phyloP scores from a whole-genome alignment of 2,329 filamentous ascomycete species.

The Tolypocladium endophyticum region DNA sequence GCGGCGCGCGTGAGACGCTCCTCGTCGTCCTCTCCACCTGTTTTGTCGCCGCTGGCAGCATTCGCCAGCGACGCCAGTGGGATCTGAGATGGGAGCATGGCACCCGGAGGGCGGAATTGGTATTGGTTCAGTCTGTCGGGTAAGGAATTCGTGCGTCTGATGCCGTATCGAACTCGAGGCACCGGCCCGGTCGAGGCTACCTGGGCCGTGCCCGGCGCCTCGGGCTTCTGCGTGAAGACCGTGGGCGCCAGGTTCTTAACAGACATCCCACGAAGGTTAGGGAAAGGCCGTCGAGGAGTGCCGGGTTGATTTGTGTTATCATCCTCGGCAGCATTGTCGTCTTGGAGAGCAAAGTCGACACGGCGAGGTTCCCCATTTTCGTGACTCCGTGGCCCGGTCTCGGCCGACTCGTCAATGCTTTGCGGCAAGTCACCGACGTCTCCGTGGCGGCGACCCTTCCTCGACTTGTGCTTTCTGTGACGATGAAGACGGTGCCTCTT shows the following conservation, averaged over 20 bases:
- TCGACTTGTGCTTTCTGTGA: conserved; percentile 27
- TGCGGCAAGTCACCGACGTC: conserved; percentile 14
- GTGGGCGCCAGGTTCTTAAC: conserved; percentile 61
- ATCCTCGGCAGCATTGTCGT: conserved; percentile 12
- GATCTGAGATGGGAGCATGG: conserved; percentile 37
- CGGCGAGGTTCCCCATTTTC: conserved; percentile 36
- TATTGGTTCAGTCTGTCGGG: conserved; percentile 51
- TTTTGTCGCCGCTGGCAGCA: conserved; percentile 14
- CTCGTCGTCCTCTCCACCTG: conserved; percentile 26
- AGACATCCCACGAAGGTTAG: conserved; percentile 46
- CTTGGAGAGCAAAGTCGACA: conserved; percentile 44
- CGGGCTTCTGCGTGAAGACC: conserved; percentile 48
- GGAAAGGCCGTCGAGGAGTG: conserved; percentile 33
- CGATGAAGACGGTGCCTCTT: conserved; percentile 24
- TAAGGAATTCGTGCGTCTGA: conserved; percentile 64
- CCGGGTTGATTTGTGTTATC: conserved; percentile 16
- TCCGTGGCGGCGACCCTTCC: conserved; percentile 17
- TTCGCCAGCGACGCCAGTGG: conserved; percentile 25
- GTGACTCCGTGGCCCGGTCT: conserved; percentile 6
- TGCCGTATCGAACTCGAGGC: conserved; percentile 50
- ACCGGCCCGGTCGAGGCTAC: conserved; percentile 31
- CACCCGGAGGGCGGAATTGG: conserved; percentile 35
- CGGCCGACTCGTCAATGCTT: conserved; percentile 20
- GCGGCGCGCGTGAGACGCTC: conserved; percentile 42
- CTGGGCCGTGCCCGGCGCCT: conserved; percentile 10